These are phyloP conservation scores for Heterobasidion annosum DNA, from an alignment of 1,284 basidiomycete species.

Conservation along the genomic window DNA sequence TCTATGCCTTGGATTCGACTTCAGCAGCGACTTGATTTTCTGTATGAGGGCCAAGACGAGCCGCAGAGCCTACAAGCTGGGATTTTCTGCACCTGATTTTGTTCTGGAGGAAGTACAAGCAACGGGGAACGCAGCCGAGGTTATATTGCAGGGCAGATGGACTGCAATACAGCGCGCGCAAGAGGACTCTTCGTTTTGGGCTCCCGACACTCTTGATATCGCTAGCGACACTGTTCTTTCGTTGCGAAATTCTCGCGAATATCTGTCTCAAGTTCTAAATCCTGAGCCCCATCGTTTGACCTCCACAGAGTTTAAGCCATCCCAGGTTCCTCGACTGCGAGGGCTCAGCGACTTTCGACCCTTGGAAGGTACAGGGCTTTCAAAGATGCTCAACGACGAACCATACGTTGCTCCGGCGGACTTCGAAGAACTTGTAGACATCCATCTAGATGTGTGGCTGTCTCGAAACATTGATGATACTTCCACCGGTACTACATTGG, in stretches of 20 bases:
- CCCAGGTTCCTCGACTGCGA: not conserved
- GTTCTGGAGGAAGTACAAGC: conserved; percentile 11
- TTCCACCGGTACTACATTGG: conserved; percentile 11
- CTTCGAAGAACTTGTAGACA: conserved; percentile 4
- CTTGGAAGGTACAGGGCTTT: not conserved
- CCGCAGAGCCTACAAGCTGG: conserved; percentile 29
- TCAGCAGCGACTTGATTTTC: conserved; percentile 12
- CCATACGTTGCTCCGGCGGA: not conserved
- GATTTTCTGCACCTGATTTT: conserved; percentile 11
- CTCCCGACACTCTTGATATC: conserved; percentile 16
- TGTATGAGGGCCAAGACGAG: conserved; percentile 25
- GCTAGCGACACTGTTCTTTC: no score
- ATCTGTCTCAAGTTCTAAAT: not conserved
- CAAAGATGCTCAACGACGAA: not conserved
- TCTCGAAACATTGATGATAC: not conserved
- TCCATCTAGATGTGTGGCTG: conserved; percentile 7
- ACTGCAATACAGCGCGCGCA: conserved; percentile 12
- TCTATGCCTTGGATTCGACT: not conserved
- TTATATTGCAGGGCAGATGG: conserved; percentile 23
- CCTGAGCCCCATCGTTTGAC: not conserved
- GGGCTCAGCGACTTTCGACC: not conserved
- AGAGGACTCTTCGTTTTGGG: conserved; percentile 8
- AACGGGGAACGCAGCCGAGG: conserved; percentile 8
- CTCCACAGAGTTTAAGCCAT: not conserved
- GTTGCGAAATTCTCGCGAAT: no score